A percentile compares a stretch with the other conserved stretches of the same genome.
Conservation (phyloP, 768 basidiomycete species). For the Tylopilus rubrobrunneus region DNA sequence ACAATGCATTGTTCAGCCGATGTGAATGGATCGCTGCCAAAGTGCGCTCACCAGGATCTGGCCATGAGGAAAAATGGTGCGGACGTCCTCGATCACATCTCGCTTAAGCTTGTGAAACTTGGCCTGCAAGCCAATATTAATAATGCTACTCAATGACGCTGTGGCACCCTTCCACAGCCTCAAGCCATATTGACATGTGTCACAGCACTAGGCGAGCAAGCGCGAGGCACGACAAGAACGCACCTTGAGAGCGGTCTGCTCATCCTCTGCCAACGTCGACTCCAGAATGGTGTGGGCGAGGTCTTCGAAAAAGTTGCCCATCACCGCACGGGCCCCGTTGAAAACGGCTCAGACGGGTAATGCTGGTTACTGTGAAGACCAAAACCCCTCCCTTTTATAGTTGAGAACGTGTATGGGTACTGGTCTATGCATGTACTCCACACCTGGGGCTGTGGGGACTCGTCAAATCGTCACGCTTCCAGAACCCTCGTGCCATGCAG, state of each 20-base stretch:
- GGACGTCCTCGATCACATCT: conserved; percentile 29
- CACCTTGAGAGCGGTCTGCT: conserved; percentile 26
- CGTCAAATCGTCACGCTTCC: not conserved
- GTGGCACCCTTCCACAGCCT: too few species aligned
- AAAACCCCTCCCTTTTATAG: not conserved
- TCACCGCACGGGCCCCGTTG: not conserved
- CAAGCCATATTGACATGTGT: too few species aligned
- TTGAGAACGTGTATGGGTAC: not conserved
- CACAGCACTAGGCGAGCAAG: not conserved
- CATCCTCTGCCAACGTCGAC: conserved; percentile 18
- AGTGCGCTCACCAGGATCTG: conserved; percentile 22
- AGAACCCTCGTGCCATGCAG: not conserved
- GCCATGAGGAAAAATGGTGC: conserved; percentile 25
- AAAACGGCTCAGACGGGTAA: too few species aligned
- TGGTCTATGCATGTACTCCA: not conserved
- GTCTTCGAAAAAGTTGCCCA: conserved; percentile 32
- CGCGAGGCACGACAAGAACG: not conserved
- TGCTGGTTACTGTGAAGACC: not conserved
- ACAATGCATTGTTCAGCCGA: not conserved
- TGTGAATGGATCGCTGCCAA: not conserved
- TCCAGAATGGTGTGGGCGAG: conserved; percentile 21
- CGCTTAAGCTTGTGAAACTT: conserved; percentile 29
- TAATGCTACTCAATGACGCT: too few species aligned
- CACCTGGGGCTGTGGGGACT: not conserved
- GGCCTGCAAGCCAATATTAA: conserved; percentile 11